Evolutionary conservation across 2,329 filamentous ascomycete species (phyloP).

Genomic region (Fusarium sp.): DNA sequence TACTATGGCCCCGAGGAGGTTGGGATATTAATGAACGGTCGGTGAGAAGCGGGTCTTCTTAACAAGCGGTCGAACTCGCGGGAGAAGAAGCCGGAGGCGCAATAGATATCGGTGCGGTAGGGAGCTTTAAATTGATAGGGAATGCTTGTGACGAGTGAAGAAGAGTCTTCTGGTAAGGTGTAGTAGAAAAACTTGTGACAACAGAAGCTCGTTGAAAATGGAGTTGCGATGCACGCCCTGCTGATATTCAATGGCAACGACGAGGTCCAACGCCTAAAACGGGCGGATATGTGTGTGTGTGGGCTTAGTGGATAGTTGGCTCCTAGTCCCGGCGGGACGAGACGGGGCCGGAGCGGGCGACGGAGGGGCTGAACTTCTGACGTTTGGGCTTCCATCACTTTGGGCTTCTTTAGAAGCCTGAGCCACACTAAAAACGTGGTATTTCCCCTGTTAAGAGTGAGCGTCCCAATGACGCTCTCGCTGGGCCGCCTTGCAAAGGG

Average conservation of each 20-base stretch:
- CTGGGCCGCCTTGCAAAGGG: slow-evolving; percentile 39
- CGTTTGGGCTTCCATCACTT: slow-evolving; percentile 38
- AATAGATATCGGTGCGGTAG: slow-evolving; percentile 29
- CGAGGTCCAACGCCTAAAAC: slow-evolving; percentile 41
- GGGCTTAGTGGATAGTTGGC: slow-evolving; percentile 47
- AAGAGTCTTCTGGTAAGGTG: slow-evolving; percentile 22
- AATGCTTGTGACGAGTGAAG: slow-evolving; percentile 21
- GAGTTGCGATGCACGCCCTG: slow-evolving; percentile 43
- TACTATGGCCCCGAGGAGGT: slow-evolving; percentile 42
- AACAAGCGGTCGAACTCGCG: slow-evolving; percentile 42
- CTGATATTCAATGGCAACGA: slow-evolving; percentile 47
- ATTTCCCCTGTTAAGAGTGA: slow-evolving; percentile 18
- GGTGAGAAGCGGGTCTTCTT: slow-evolving; percentile 47
- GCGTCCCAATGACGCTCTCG: slow-evolving; percentile 37
- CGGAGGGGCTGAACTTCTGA: slow-evolving; percentile 39
- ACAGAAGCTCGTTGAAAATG: slow-evolving; percentile 35
- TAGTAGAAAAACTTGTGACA: slow-evolving; percentile 37
- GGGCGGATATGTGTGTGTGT: slow-evolving; percentile 42
- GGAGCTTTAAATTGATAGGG: slow-evolving; percentile 18
- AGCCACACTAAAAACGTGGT: slow-evolving; percentile 41
- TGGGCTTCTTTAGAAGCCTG: slow-evolving; percentile 40
- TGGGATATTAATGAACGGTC: slow-evolving; percentile 46
- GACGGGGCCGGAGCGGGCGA: slow-evolving; percentile 40
- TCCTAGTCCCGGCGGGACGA: slow-evolving; percentile 43
- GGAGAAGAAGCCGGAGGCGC: slow-evolving; percentile 39